Conservation (phyloP, 306 rosid species). For the Aeschynomene evenia region DNA sequence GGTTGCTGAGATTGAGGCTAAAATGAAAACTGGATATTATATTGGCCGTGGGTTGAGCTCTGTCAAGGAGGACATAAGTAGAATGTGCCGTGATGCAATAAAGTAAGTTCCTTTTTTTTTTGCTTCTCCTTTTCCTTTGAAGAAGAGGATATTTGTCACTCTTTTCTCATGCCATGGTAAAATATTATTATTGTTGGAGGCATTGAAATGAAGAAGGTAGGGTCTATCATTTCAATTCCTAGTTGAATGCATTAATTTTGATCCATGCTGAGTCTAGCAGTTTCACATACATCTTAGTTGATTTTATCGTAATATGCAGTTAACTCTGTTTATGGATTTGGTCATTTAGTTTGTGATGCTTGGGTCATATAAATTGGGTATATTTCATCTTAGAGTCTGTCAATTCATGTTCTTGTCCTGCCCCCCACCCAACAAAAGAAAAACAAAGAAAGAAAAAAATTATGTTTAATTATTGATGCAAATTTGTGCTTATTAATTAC, state of each 20-base stretch:
- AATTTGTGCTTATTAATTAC: constrained; percentile 30
- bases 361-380: constrained; percentile 5
- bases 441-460: too few relatives aligned
- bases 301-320: constrained; percentile 12
- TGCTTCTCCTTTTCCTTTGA: constrained; percentile 4
- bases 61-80: constrained; percentile 87
- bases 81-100: constrained; percentile 97
- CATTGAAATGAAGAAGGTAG: constrained; percentile 6
- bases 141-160: neutral
- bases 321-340: constrained; percentile 16
- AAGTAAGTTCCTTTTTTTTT: constrained; percentile 59
- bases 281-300: constrained; percentile 10
- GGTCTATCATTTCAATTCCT: constrained; percentile 6
- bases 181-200: neutral
- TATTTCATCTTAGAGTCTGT: constrained; percentile 21
- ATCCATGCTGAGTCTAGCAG: constrained; percentile 15
- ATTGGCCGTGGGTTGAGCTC: constrained; percentile 80
- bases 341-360: constrained; percentile 8
- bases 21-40: constrained; percentile 80
- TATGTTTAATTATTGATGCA: neutral
- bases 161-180: constrained; percentile 5
- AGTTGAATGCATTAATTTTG: constrained; percentile 7
- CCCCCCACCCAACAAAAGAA: too few relatives aligned
- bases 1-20: constrained; percentile 96
- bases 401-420: neutral